These are phyloP conservation scores for Malassezia furfur DNA, from an alignment of 1,284 basidiomycete genomes.

Conservation along the genomic window DNA sequence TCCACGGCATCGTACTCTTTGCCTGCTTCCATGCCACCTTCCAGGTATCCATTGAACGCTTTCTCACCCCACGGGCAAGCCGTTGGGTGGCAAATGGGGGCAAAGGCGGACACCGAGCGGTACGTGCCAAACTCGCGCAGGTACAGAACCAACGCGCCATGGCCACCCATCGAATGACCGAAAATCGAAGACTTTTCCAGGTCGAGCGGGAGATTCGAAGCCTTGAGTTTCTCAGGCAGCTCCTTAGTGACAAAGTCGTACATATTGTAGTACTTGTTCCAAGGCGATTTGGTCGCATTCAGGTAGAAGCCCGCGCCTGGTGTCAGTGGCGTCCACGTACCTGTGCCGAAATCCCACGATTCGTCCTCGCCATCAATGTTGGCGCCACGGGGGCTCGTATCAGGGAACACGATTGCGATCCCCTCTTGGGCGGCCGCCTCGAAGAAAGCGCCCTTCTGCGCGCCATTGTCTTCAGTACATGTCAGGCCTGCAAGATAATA, in stretches of 20 bases:
- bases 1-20: slow-evolving; percentile 75
- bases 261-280: slow-evolving; percentile 39
- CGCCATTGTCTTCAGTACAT: slow-evolving; percentile 88
- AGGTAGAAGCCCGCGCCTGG: slow-evolving; percentile 44
- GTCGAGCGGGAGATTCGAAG: slow-evolving; percentile 30
- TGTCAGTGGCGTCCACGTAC: neutral
- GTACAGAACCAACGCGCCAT: slow-evolving; percentile 86
- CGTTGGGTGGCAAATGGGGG: slow-evolving; percentile 82
- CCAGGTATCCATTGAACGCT: slow-evolving; percentile 80
- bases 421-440: slow-evolving; percentile 46
- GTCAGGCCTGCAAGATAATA: slow-evolving; percentile 86
- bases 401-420: slow-evolving; percentile 86
- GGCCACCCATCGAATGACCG: slow-evolving; percentile 72
- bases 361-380: slow-evolving; percentile 74
- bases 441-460: slow-evolving; percentile 43
- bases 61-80: slow-evolving; percentile 83
- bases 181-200: slow-evolving; percentile 27
- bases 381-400: slow-evolving; percentile 88
- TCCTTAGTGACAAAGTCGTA: slow-evolving; percentile 36
- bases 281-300: slow-evolving; percentile 41
- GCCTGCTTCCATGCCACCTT: slow-evolving; percentile 63
- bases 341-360: slow-evolving; percentile 57
- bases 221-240: slow-evolving; percentile 24
- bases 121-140: slow-evolving; percentile 62
- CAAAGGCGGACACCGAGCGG: slow-evolving; percentile 82